Base-by-base conservation (phyloP, 1,139 yeast genomes). In the Hansenula anomala region DNA sequence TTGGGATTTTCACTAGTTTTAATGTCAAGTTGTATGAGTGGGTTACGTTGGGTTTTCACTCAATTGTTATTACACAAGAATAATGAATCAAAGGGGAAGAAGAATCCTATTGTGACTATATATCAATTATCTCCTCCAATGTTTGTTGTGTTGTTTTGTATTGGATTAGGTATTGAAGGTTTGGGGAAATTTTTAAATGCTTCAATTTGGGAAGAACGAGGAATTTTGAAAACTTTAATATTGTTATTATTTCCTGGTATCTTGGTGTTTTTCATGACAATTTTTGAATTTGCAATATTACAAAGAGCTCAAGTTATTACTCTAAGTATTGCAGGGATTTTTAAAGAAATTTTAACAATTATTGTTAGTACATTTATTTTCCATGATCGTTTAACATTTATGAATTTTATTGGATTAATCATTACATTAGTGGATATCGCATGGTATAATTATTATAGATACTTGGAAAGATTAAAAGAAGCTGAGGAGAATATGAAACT, bases 41-140 rank as follows among this genome's bases (percentile, higher is more conserved):
- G 98, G 1, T 66, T 92, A 38, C 73, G 98, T 49, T 92, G 98
- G 98, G 90, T 96, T 1, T 75, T 89, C 49, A 89, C 97, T 4
- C 97, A 92, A 58, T 60, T 92, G 23, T 69, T 90, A 15, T 66
- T 92, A 41, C 80, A 78, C 49, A 72, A 69, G 40, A 78, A 80
- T 51, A 69, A 79, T 81, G 18, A 63, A 27, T n/a, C 32, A 15
- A 34, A 39, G 15, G 39, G 51, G 33, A 61, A 55, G 44, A 64
- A 66, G 38, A 88, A 89, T 54, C 95, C 97, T 4, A 76, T 92
- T 23, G 70, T 82, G 34, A 88, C 97, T 4, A 88, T 92, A 36
- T 73, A 85, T 54, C 86, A 85, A 53, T 64, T 92, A 18, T 77
- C 96, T 0, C 97, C 98, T 1, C 72, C 86, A 18, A 90, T 90